Evolutionary conservation across 116 monocot species (phyloP), one percentile per base, ranked within the genome.

Genomic region (Papilionanthe hybrid): DNA sequence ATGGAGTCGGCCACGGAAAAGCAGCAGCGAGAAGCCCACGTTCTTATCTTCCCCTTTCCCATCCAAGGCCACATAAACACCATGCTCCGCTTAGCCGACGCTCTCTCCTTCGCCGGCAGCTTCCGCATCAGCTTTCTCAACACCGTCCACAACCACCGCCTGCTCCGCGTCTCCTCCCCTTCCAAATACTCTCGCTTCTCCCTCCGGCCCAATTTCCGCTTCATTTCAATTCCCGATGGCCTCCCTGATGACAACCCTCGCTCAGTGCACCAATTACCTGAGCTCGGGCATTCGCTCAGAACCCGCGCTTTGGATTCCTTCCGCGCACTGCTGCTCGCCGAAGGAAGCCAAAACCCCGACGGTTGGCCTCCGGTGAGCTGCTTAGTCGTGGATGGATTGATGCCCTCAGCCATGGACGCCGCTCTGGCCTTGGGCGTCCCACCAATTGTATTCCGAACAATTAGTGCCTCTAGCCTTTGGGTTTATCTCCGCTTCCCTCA

Each of bases 381-480:
- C 55, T 56, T 84, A 1, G 17, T 91, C 10, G 81, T 67, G 19
- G 91, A 91, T 20, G 86, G 84, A 53, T 2, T 87, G 4, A 17
- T 86, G 18, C 17, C 42, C 5, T 73, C 83, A 11, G 69, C 79
- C 10, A 3, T 78, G 1, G 79, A 88, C 17, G 55, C 72, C 42
- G 79, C 77, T 0, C 79, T 80, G 72, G 88, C 87, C 72, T 13
- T 78, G 20, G 83, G 68, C 3, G 12, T 91, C 4, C 91, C 91
- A 0, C 75, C 77, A 4, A 49, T 91, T 0, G 37, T 17, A 19
- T 75, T 89, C 77, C 83, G 87, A 6, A 89, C 85, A 0, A 78
- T 28, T 74, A 81, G 85, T 29, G 89, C 88, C 8, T 85, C 82
- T 19, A 55, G 79, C 68, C 29, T 87, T 41, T 91, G 86, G 91